phyloP scores from a whole-genome alignment of 2,329 filamentous ascomycete genomes.

The Talaromyces sp. region DNA sequence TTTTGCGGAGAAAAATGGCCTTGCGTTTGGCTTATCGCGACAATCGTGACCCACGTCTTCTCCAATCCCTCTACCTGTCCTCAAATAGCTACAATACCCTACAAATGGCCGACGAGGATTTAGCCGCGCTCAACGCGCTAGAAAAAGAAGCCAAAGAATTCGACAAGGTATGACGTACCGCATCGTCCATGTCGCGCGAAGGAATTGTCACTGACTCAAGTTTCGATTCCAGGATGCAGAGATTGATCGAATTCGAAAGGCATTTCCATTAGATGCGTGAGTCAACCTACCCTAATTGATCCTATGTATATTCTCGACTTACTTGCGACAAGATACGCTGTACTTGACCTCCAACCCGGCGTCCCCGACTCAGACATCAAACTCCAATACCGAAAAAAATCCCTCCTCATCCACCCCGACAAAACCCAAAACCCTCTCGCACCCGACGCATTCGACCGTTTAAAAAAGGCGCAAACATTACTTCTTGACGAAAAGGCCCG shows the following conservation, averaged over 20 bases:
- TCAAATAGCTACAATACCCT: neutral
- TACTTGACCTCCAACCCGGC: constrained; percentile 91
- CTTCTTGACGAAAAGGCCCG: constrained; percentile 94
- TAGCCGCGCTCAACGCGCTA: constrained; percentile 74
- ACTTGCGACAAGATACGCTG: constrained; percentile 65
- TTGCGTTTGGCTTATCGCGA: neutral
- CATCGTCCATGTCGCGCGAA: neutral
- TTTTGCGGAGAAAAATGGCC: constrained; percentile 13
- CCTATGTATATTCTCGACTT: neutral
- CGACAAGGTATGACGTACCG: constrained; percentile 63
- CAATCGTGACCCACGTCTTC: constrained; percentile 11
- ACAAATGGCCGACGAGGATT: constrained; percentile 59
- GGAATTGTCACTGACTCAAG: constrained; percentile 1
- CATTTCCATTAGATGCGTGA: constrained; percentile 75
- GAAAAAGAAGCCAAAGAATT: constrained; percentile 86
- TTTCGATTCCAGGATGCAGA: constrained; percentile 70
- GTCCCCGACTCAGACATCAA: constrained; percentile 97
- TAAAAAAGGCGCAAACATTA: constrained; percentile 89
- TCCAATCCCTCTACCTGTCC: neutral
- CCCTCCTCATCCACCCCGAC: constrained; percentile 97
- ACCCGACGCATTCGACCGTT: constrained; percentile 91
- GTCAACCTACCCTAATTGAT: constrained; percentile 20
- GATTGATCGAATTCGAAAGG: constrained; percentile 88
- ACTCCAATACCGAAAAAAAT: constrained; percentile 88
- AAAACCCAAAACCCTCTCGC: constrained; percentile 89